Evolutionary conservation across 2,329 filamentous ascomycete species (phyloP).

Genomic region (Pleomassaria siparia): DNA sequence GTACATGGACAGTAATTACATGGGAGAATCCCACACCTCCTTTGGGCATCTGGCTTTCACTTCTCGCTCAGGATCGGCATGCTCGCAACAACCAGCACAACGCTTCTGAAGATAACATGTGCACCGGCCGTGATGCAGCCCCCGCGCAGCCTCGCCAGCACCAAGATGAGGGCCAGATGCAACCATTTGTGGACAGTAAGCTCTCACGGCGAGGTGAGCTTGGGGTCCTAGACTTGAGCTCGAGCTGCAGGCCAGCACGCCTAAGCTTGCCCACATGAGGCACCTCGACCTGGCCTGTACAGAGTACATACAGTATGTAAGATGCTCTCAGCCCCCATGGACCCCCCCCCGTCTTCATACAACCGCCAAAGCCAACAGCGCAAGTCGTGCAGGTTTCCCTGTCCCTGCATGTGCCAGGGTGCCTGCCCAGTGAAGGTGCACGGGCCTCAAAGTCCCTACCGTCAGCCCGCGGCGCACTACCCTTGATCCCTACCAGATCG

Average conservation of each 20-base stretch:
- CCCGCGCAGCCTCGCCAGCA: background rate
- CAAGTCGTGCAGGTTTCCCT: constrained; percentile 25
- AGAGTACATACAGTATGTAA: too few species aligned
- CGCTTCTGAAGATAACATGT: too few species aligned
- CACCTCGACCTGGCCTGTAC: constrained; percentile 12
- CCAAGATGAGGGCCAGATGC: background rate
- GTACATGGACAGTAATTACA: too few species aligned
- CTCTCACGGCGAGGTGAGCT: background rate
- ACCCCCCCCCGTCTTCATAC: background rate
- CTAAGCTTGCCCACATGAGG: constrained; percentile 26
- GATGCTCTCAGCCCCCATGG: constrained; percentile 34
- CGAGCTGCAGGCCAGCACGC: constrained; percentile 21
- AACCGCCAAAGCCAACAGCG: constrained; percentile 26
- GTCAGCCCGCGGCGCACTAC: constrained; percentile 26
- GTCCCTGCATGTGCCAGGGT: background rate
- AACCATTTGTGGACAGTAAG: constrained; percentile 13
- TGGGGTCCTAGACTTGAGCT: constrained; percentile 10
- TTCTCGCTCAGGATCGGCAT: background rate
- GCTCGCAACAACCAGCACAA: background rate
- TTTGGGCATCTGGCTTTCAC: background rate
- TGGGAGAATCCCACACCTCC: background rate
- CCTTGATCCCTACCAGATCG: constrained; percentile 25
- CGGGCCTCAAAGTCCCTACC: constrained; percentile 33
- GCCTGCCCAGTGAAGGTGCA: constrained; percentile 16
- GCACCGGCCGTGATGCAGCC: constrained; percentile 1